These are phyloP conservation scores for Botrytis galanthina DNA, from an alignment of 2,329 filamentous ascomycete genomes.

Conservation along the genomic window DNA sequence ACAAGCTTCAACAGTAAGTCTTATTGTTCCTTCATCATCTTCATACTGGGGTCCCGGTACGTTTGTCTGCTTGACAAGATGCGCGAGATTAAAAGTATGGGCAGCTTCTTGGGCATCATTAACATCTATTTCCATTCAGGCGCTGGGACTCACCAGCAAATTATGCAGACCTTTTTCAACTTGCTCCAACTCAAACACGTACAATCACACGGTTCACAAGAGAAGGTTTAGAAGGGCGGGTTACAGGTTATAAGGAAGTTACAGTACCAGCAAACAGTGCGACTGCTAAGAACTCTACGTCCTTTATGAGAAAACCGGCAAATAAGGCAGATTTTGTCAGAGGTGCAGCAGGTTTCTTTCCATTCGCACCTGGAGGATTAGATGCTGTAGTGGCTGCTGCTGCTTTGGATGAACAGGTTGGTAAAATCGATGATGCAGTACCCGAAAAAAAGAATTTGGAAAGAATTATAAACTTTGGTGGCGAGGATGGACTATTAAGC, in stretches of 20 bases:
- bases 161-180: slow-evolving; percentile 78
- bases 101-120: neutral
- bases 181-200: slow-evolving; percentile 87
- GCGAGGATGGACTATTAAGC: slow-evolving; percentile 74
- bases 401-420: slow-evolving; percentile 74
- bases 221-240: slow-evolving; percentile 86
- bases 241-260: slow-evolving; percentile 91
- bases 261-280: slow-evolving; percentile 86
- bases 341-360: slow-evolving; percentile 89
- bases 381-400: slow-evolving; percentile 84
- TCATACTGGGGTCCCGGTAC: neutral
- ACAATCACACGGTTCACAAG: slow-evolving; percentile 92
- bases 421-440: slow-evolving; percentile 49
- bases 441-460: slow-evolving; percentile 62
- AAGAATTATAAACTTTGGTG: slow-evolving; percentile 78
- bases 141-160: slow-evolving; percentile 81
- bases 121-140: slow-evolving; percentile 37
- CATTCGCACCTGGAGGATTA: slow-evolving; percentile 86
- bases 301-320: slow-evolving; percentile 80
- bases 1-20: slow-evolving; percentile 73
- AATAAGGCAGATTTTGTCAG: slow-evolving; percentile 86
- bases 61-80: neutral
- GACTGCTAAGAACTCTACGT: slow-evolving; percentile 94
- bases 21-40: slow-evolving; percentile 5
- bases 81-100: neutral